Evolutionary conservation across 148 eudicot species (phyloP), one percentile per base, ranked within the genome.

Genomic region (Camellia sinensis): DNA sequence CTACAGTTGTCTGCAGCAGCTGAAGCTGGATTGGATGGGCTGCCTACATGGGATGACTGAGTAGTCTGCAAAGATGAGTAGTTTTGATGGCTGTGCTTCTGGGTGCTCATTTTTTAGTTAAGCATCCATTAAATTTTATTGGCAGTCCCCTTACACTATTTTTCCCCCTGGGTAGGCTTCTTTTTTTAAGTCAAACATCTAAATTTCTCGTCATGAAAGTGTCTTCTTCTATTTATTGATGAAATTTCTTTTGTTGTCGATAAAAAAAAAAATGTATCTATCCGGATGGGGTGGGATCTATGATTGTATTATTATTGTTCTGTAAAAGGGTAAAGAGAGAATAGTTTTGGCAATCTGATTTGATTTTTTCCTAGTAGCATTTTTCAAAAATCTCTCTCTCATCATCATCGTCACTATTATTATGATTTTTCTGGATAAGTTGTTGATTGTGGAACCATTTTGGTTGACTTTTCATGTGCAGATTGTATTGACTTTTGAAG

Each of bases 11-110:
- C 82, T 17, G 84, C 83, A 76, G 85, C 29, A 46, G 79, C 82
- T 81, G 89, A 91, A 73, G 87, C 93, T 85, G 99, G 99, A 69
- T 78, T 91, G 74, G 98, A 98, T 44, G 99, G 99, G 19, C 83
- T 87, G 72, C 92, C 99, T 41, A 88, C 93, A 40, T 96, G 99
- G 99, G 87, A 64, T 75, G 90, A 82, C 45, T n/a, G 52, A 81
- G 67, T 80, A 84, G 85, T 22, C 11, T 61, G 19, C 71, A 29
- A 43, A 77, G 73, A 76, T 18, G 18, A 75, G 56, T 71, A 14
- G n/a, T 37, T 66, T 12, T 4, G 14, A 18, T 43, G 48, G 15
- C 71, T 63, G 17, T 62, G 40, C 52, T 52, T 29, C 46, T 63
- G n/a, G 15, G 40, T 73, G 1, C 0, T 57, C 14, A 41, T n/a